These are phyloP conservation scores for Ascobolus immersus DNA, from an alignment of 495 filamentous ascomycete genomes.

Conservation along the genomic window DNA sequence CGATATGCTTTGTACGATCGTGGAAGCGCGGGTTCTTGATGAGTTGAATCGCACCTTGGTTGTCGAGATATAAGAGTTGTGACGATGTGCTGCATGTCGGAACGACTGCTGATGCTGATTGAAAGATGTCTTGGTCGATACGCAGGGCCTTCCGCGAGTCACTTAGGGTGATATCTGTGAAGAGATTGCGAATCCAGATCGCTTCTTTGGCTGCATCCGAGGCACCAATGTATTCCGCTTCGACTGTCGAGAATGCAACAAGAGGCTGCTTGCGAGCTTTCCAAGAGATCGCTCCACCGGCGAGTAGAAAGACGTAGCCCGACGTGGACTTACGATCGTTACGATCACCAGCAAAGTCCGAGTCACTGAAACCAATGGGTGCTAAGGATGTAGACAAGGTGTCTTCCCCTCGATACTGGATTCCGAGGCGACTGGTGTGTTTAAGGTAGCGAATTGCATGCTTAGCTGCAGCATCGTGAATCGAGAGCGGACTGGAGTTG, in stretches of 20 bases:
- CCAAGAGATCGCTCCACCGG: not conserved
- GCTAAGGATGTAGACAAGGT: not conserved
- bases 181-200: not conserved
- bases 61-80: too few species aligned
- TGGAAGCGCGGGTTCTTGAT: not conserved
- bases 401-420: too few species aligned
- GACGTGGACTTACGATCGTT: not conserved
- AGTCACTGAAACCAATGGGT: constrained; percentile 2
- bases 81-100: too few species aligned
- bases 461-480: constrained; percentile 5
- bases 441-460: constrained; percentile 8
- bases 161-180: too few species aligned
- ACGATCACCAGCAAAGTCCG: constrained; percentile 2
- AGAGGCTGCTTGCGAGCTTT: not conserved
- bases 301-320: constrained; percentile 1
- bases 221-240: not conserved
- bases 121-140: too few species aligned
- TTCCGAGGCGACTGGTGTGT: not conserved
- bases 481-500: not conserved
- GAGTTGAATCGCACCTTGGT: not conserved
- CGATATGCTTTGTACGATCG: not conserved
- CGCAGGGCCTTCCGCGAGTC: too few species aligned
- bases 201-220: not conserved
- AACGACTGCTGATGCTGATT: too few species aligned
- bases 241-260: not conserved